Conservation (phyloP, 805 yeast species). For the Sungouiozyma intestinalis region DNA sequence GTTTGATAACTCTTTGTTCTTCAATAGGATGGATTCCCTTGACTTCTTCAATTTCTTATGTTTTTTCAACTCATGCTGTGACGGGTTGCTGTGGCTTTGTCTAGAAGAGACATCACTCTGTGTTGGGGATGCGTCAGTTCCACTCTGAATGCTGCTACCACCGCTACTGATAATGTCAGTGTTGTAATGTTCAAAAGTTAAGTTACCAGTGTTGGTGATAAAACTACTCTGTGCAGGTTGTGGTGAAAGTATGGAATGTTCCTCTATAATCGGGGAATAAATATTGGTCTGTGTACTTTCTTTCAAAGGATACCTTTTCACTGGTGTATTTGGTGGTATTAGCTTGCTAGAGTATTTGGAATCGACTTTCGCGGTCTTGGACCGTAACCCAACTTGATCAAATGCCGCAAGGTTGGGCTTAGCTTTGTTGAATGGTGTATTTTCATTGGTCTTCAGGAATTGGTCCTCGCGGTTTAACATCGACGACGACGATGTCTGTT, state of each 20-base stretch:
- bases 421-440: constrained; percentile 9
- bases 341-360: constrained; percentile 16
- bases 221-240: not conserved
- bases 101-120: not conserved
- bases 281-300: constrained; percentile 6
- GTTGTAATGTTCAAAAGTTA: not conserved
- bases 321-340: constrained; percentile 24
- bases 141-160: not conserved
- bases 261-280: constrained; percentile 7
- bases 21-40: constrained; percentile 19
- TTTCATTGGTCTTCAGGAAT: not conserved
- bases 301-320: constrained; percentile 23
- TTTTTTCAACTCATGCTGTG: constrained; percentile 10
- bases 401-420: constrained; percentile 24
- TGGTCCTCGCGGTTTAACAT: constrained; percentile 6
- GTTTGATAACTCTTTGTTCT: constrained; percentile 23
- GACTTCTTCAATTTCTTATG: constrained; percentile 21
- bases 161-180: not conserved
- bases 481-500: constrained; percentile 3
- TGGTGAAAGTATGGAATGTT: constrained; percentile 9
- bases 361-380: constrained; percentile 14
- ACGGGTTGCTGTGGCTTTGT: constrained; percentile 2
- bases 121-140: not conserved
- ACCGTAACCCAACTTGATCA: constrained; percentile 19
- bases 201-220: not conserved